Base-by-base conservation (phyloP, 2,329 filamentous ascomycete genomes). In the Aspergillus tamarii region DNA sequence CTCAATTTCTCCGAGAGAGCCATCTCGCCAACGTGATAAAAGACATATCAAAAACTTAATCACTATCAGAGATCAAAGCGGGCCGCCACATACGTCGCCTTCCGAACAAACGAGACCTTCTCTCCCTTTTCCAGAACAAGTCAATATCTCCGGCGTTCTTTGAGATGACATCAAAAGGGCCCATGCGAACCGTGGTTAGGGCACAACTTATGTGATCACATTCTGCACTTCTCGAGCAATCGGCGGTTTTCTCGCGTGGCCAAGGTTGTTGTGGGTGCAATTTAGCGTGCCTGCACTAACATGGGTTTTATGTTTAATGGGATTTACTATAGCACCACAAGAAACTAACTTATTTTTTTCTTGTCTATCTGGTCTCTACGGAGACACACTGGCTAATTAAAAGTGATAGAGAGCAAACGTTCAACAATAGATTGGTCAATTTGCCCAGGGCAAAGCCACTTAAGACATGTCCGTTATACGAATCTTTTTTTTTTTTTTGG, bases 91-190 rank as follows among this genome's bases (percentile, higher is more conserved):
- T 6, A 41, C 2, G 14, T 55, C 52, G 12, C 52, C 52, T 26
- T 7, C 32, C 32, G 32, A 39, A 23, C n/a, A n/a, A 39, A 36
- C 34, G 32, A 55, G 32, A 19, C n/a, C 52, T 36, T 39, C 32
- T 39, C 30, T 28, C 11, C 52, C 21, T 2, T 36, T 55, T 55
- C 52, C 34, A 55, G 52, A 55, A 55, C 19, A 11, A 1, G 30
- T 12, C 28, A 14, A 14, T 9, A 10, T 53, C 28, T 16, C 12
- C 5, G 12, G 34, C 14, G 1, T 16, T 36, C 52, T 28, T 50
- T 19, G 23, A n/a, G 14, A 50, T 50, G 46, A 50, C 46, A 50
- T 50, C 46, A 50, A 50, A 50, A 50, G 46, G 46, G 46, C 46
- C 23, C 46, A 50, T 16, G 46, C 46, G 14, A 30, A 30, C 46